Evolutionary conservation across 306 rosid genomes (phyloP).

Genomic region (Medicago arabica): DNA sequence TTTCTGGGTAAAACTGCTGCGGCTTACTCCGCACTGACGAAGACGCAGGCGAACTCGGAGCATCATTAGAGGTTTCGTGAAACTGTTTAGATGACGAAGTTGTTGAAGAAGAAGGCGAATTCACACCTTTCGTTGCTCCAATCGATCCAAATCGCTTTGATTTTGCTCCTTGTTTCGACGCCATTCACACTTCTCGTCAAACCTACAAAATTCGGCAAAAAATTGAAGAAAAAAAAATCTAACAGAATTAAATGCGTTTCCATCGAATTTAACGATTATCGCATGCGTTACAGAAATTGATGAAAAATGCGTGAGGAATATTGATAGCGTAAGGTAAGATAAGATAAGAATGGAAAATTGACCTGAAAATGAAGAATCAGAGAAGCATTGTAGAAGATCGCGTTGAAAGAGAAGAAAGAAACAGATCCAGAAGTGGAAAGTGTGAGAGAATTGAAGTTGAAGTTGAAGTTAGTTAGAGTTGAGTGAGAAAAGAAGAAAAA

Average conservation of each 20-base stretch:
- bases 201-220: conserved; percentile 56
- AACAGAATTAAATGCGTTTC: background rate
- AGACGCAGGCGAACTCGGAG: conserved; percentile 86
- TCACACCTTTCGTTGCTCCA: conserved; percentile 54
- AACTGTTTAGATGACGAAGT: conserved; percentile 85
- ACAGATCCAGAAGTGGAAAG: conserved; percentile 65
- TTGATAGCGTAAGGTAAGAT: background rate
- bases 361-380: conserved; percentile 61
- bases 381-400: conserved; percentile 61
- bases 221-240: too few species aligned
- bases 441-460: conserved; percentile 28
- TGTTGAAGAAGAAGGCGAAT: conserved; percentile 85
- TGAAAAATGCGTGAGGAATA: background rate
- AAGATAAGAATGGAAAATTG: conserved; percentile 40
- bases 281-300: conserved; percentile 7
- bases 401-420: conserved; percentile 36
- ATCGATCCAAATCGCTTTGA: conserved; percentile 56
- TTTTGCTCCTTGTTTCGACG: conserved; percentile 68
- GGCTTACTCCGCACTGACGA: conserved; percentile 93
- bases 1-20: conserved; percentile 64
- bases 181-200: conserved; percentile 64
- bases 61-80: conserved; percentile 65
- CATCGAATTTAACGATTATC: conserved; percentile 28
- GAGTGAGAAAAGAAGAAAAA: conserved; percentile 23
- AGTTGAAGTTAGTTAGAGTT: conserved; percentile 32